A percentile compares a stretch with the other conserved stretches of the same genome.
Evolutionary conservation across 1,139 yeast genomes (phyloP).

Genomic region (Suhomyces bribrorum): DNA sequence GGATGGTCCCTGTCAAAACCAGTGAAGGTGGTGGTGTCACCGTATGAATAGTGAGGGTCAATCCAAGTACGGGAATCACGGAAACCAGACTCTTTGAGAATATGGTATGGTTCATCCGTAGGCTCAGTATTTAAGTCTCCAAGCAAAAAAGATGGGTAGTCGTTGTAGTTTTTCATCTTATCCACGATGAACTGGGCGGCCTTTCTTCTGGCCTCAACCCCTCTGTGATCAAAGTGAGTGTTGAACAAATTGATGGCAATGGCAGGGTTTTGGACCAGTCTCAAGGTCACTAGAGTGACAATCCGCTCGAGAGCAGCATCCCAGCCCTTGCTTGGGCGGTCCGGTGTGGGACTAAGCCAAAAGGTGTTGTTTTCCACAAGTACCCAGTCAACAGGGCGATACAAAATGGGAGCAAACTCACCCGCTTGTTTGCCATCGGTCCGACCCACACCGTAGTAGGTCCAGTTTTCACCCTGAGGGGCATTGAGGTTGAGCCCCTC

Average conservation of each 20-base stretch:
- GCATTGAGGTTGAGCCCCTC: constrained; percentile 23
- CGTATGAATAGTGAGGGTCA: constrained; percentile 18
- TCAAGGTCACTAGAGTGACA: constrained; percentile 22
- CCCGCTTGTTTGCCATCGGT: constrained; percentile 46
- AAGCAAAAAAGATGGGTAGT: constrained; percentile 35
- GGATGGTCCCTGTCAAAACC: constrained; percentile 20
- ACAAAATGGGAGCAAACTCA: constrained; percentile 49
- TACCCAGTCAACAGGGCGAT: constrained; percentile 35
- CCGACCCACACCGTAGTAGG: constrained; percentile 49
- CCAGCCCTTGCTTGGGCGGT: constrained; percentile 40
- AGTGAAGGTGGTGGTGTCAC: constrained; percentile 20
- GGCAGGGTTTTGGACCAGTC: constrained; percentile 15
- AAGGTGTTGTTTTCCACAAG: constrained; percentile 35
- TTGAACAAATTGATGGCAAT: constrained; percentile 45
- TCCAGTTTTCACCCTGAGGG: constrained; percentile 34
- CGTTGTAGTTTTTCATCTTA: constrained; percentile 39
- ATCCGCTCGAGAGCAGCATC: constrained; percentile 27
- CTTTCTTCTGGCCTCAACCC: constrained; percentile 47
- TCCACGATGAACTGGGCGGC: constrained; percentile 49
- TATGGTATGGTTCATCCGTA: constrained; percentile 36
- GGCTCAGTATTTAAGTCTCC: constrained; percentile 63
- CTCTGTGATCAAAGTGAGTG: constrained; percentile 62
- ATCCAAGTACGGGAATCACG: constrained; percentile 20
- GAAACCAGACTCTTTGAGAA: constrained; percentile 19
- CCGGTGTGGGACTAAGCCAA: constrained; percentile 52